Conservation (phyloP, 2,329 filamentous ascomycete species). For the Biscogniauxia sp. region DNA sequence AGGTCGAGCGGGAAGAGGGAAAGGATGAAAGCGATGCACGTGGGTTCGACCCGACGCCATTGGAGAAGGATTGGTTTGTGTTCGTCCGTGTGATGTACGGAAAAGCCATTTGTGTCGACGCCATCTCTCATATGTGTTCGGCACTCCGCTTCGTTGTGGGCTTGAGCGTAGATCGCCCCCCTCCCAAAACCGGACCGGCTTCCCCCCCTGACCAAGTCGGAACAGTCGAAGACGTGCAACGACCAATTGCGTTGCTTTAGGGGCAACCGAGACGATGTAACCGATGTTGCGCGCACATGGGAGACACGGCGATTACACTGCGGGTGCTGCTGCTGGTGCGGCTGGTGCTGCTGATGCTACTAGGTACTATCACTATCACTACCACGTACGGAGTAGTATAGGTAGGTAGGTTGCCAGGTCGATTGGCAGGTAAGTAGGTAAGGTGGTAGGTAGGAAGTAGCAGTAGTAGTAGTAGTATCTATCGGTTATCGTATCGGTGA, state of each 20-base stretch:
- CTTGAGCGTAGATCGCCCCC: neutral
- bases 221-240: no score
- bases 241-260: neutral
- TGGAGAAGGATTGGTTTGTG: constrained; percentile 36
- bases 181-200: neutral
- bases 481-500: no score
- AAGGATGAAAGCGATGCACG: constrained; percentile 64
- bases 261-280: neutral
- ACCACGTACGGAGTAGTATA: no score
- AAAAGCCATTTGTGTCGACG: constrained; percentile 39
- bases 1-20: constrained; percentile 55
- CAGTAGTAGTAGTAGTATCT: no score
- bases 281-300: no score
- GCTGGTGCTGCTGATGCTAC: neutral
- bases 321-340: neutral
- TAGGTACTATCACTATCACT: no score
- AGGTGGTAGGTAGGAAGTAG: no score
- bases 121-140: constrained; percentile 29
- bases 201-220: neutral
- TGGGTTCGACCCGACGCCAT: constrained; percentile 33
- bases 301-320: neutral
- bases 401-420: no score
- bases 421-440: no score
- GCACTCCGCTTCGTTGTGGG: neutral
- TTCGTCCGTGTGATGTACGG: constrained; percentile 43